Evolutionary conservation across 192 early-diverging fungal species (phyloP), one percentile per base, ranked within the genome.

Genomic region (Podila epigama): DNA sequence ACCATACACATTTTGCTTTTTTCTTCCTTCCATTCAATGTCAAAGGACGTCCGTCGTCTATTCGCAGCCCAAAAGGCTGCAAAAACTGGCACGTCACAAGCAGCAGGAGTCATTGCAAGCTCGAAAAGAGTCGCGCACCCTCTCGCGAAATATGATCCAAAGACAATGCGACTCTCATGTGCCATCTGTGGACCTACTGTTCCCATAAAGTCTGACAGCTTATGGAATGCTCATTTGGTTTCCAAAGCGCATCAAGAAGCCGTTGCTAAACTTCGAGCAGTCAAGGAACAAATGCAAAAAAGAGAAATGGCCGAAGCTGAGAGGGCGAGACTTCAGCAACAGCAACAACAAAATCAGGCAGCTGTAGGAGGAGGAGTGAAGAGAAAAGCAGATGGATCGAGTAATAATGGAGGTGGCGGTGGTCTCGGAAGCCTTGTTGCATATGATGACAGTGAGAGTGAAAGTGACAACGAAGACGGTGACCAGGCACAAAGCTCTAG

Each of bases 81-180:
- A 34, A 77, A 77, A 34, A 55, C 66, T 9, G 35, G 54, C n/a
- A 53, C 54, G 7, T 66, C 70, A 61, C 39, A 35, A 40, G 64
- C 70, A 5, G 16, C 34, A 10, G 39, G 64, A 42, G 25, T 31
- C 28, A 32, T 63, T 12, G 28, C 42, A 8, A 37, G 58, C 7
- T 44, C 65, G 27, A 80, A 82, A 37, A 73, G 69, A 18, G 51
- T 86, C 12, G 69, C 75, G 39, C 85, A 86, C 52, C 83, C 83
- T 1, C 63, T 84, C 25, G 85, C 85, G 7, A 83, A 84, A 63
- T 86, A 86, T 51, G 85, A 86, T 69, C 55, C 66, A 34, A 70
- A 69, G 15, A 65, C 69, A 28, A 71, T 78, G 31, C 71, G 79
- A 11, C 58, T 86, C 27, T 69, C 77, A 16, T 86, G 85, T 61